phyloP scores from a whole-genome alignment of 495 filamentous ascomycete species.

The Xylaria cubensis region DNA sequence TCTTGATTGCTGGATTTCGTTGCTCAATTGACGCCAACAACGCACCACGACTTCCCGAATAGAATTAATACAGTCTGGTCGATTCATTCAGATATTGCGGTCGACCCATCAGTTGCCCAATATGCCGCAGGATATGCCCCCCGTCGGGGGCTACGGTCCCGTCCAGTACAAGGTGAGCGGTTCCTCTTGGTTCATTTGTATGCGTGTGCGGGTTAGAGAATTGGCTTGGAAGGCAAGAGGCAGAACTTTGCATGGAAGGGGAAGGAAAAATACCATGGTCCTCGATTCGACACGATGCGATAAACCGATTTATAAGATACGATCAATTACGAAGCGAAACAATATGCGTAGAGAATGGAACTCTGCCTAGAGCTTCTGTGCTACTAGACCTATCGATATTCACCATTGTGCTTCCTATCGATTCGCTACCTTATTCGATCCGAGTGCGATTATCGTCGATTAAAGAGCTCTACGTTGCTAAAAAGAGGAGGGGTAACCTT shows the following conservation, averaged over 20 bases:
- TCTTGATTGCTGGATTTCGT: conserved; percentile 8
- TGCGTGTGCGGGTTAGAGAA: not conserved
- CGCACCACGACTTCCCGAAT: not conserved
- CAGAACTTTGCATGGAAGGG: not conserved
- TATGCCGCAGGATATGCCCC: conserved; percentile 92
- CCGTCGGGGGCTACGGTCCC: conserved; percentile 88
- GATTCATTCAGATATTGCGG: too few relatives aligned
- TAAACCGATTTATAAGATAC: not conserved
- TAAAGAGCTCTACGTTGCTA: not conserved
- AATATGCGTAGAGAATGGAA: not conserved
- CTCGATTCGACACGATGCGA: not conserved
- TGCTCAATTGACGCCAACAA: conserved; percentile 10
- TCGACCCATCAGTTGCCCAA: conserved; percentile 36
- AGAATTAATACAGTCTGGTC: not conserved
- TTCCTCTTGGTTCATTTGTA: not conserved
- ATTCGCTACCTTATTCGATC: not conserved
- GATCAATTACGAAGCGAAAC: not conserved
- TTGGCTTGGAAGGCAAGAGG: not conserved
- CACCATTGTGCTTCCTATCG: not conserved
- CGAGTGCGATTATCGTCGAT: not conserved
- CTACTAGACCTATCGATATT: not conserved
- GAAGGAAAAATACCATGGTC: not conserved
- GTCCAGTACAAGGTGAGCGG: conserved; percentile 90
- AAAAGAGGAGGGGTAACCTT: not conserved
- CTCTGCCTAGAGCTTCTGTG: not conserved